Evolutionary conservation across 768 basidiomycete genomes (phyloP).

Genomic region (Amanita thiersii): DNA sequence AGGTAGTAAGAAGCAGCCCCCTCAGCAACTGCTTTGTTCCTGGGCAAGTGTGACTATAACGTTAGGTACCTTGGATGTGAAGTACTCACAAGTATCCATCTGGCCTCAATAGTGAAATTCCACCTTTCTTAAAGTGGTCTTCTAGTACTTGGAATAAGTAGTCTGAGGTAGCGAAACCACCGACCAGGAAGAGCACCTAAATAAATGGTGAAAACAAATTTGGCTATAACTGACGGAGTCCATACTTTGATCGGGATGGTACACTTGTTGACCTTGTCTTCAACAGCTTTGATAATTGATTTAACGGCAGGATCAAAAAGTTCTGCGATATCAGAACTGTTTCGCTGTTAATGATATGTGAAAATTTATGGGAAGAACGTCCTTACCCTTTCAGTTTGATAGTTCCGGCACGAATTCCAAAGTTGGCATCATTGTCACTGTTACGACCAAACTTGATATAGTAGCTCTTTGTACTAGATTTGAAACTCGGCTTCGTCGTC

Average conservation of each 20-base stretch:
- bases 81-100: slow-evolving; percentile 31
- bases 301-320: slow-evolving; percentile 20
- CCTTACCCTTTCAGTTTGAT: slow-evolving; percentile 28
- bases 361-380: neutral
- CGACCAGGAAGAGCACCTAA: slow-evolving; percentile 25
- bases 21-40: slow-evolving; percentile 15
- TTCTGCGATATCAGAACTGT: slow-evolving; percentile 4
- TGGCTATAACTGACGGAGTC: slow-evolving; percentile 18
- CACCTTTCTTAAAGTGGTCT: slow-evolving; percentile 18
- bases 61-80: neutral
- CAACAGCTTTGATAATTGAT: slow-evolving; percentile 18
- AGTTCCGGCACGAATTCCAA: slow-evolving; percentile 33
- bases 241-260: slow-evolving; percentile 14
- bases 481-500: slow-evolving; percentile 36
- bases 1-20: too few relatives aligned
- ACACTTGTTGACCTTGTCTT: slow-evolving; percentile 13
- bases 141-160: slow-evolving; percentile 24
- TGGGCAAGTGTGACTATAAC: neutral
- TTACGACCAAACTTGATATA: slow-evolving; percentile 39
- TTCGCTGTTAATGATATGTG: neutral
- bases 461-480: slow-evolving; percentile 30
- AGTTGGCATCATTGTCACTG: slow-evolving; percentile 27
- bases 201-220: neutral
- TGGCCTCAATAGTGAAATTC: slow-evolving; percentile 27
- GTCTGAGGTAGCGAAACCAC: slow-evolving; percentile 43